Evolutionary conservation across 306 rosid genomes (phyloP), one percentile per base, ranked within the genome.

Genomic region (cucumber (Cucumis sativus)): DNA sequence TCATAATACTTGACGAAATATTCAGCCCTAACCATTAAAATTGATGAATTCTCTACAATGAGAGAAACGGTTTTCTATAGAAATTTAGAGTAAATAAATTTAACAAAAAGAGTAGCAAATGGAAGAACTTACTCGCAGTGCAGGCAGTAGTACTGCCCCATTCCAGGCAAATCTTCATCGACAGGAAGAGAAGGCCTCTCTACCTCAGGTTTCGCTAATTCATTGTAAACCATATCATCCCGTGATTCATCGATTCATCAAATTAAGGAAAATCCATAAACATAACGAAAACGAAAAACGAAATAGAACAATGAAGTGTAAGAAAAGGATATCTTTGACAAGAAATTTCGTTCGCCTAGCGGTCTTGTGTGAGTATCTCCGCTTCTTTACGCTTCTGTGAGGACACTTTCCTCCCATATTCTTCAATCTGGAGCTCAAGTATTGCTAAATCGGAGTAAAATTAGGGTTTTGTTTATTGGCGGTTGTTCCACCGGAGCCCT

Each of bases 371-470:
- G 98, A 92, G 77, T 86, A 90, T 78, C 93, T 87, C 77, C 99
- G 86, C 74, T 92, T 95, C 86, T 86, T 95, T 9, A 92, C 97
- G 60, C 71, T 58, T 83, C 97, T 86, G 84, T 95, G 97, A 7
- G 99, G 99, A 83, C 97, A 95, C 81, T 92, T 95, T 1, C 99
- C 99, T 15, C 99, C 99, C 99, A 95, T 94, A 30, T 63, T 92
- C 49, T 58, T 81, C 39, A 28, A 39, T 30, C 14, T 78, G 76
- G 90, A 87, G 84, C 59, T 83, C 81, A 18, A 40, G 3, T 10
- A 68, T 43, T n/a, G 37, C 40, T 0, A 23, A 47, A 28, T 51
- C 56, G 11, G 39, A 47, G 75, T 4, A 70, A 47, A 30, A 45
- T 49, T 72, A 72, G 62, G 47, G 77, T 72, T 72, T 47, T 14